Evolutionary conservation across 495 filamentous ascomycete genomes (phyloP).

Genomic region (Cercophora newfieldiana): DNA sequence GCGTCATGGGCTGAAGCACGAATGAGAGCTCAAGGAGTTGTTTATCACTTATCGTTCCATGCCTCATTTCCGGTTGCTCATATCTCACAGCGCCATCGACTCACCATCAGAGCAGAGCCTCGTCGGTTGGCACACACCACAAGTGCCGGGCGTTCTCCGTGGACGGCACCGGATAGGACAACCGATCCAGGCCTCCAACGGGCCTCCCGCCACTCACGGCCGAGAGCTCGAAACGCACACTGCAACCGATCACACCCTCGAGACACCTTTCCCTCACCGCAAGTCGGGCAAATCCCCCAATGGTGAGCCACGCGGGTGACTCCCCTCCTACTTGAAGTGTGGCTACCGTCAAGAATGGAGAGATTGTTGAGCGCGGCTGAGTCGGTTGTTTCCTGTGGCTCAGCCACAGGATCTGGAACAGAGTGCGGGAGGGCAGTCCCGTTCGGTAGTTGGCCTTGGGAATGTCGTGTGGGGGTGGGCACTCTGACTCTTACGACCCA

Average conservation of each 20-base stretch:
- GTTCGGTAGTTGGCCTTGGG: not conserved
- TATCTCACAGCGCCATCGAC: not conserved
- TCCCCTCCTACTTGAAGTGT: not conserved
- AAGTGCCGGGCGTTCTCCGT: not conserved
- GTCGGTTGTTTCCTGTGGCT: not conserved
- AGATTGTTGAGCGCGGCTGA: not conserved
- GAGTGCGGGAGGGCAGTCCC: not conserved
- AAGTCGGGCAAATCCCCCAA: not conserved
- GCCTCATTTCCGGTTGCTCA: not conserved
- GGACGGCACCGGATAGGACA: not conserved
- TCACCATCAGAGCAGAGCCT: not conserved
- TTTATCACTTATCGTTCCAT: not conserved
- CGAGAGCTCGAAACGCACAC: not conserved
- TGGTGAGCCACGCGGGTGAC: not conserved
- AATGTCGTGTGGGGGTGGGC: not conserved
- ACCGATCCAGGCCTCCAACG: not conserved
- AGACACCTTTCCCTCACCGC: not conserved
- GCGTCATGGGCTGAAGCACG: too few relatives aligned
- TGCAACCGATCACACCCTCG: not conserved
- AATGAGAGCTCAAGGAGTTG: too few relatives aligned
- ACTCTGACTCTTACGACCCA: not conserved
- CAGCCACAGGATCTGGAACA: not conserved
- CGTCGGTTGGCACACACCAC: not conserved
- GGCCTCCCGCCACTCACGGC: not conserved
- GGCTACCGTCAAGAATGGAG: not conserved